Evolutionary conservation across 371 early-diverging fungal genomes (phyloP).

Genomic region (Sporodiniella umbellata): DNA sequence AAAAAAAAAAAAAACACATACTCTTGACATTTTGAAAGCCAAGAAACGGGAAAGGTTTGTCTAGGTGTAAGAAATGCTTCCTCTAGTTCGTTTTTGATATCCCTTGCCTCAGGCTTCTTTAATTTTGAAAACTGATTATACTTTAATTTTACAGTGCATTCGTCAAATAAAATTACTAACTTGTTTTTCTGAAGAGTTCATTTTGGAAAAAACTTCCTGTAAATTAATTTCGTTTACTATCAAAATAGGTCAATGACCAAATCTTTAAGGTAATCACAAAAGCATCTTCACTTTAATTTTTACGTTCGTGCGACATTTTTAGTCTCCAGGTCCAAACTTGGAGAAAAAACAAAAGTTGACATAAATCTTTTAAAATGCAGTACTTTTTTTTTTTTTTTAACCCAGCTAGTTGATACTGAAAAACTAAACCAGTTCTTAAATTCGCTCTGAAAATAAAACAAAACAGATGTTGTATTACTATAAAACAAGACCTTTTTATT

Average conservation of each 20-base stretch:
- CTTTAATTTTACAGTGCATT: background rate
- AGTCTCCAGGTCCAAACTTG: too few species aligned
- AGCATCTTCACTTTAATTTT: too few species aligned
- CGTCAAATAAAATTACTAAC: background rate
- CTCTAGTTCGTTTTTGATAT: constrained; percentile 43
- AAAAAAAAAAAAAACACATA: constrained; percentile 9
- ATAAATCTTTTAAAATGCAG: too few species aligned
- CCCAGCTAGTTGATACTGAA: too few species aligned
- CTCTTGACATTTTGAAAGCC: constrained; percentile 56
- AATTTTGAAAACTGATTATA: background rate
- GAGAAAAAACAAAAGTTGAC: too few species aligned
- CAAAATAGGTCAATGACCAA: background rate
- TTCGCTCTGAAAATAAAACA: too few species aligned
- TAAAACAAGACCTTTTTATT: too few species aligned
- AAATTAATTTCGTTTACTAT: background rate
- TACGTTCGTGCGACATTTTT: too few species aligned
- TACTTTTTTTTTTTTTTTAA: too few species aligned
- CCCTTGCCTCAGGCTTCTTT: constrained; percentile 9
- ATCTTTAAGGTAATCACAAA: too few species aligned
- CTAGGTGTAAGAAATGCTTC: constrained; percentile 44
- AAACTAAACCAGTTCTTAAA: too few species aligned
- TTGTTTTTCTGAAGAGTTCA: background rate
- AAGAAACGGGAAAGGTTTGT: constrained; percentile 39
- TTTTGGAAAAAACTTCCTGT: background rate
- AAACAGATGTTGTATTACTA: too few species aligned